Evolutionary conservation across 208 protist genomes (phyloP).

Genomic region (Vickermania spadyakhi): DNA sequence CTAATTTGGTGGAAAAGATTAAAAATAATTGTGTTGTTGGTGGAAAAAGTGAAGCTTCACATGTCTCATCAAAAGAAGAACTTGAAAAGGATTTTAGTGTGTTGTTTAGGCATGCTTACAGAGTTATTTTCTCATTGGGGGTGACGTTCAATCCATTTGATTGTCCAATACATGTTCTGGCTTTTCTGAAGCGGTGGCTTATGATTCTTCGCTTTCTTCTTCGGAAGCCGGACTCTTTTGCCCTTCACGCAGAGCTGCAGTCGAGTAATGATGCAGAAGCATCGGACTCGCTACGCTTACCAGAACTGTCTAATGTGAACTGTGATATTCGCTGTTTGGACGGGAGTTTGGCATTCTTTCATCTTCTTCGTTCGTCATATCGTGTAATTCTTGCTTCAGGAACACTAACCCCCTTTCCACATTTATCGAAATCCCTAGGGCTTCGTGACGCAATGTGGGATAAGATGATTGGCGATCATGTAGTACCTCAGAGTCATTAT

Average conservation of each 20-base stretch:
- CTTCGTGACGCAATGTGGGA: constrained; percentile 32
- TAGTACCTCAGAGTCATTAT: constrained; percentile 1
- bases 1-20: no score
- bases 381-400: constrained; percentile 92
- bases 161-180: constrained; percentile 53
- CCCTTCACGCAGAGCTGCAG: background rate
- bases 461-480: constrained; percentile 40
- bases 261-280: background rate
- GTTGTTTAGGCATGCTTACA: constrained; percentile 58
- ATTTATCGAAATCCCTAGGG: constrained; percentile 68
- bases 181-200: constrained; percentile 61
- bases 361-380: constrained; percentile 35
- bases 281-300: background rate
- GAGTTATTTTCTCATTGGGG: constrained; percentile 62
- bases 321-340: constrained; percentile 67
- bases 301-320: no score
- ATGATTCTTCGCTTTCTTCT: constrained; percentile 64
- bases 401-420: constrained; percentile 89
- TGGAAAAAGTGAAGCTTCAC: background rate
- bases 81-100: constrained; percentile 10
- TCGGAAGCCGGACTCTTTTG: constrained; percentile 41
- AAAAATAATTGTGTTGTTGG: no score
- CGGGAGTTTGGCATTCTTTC: constrained; percentile 57
- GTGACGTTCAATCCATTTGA: constrained; percentile 83
- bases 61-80: no score